Base-by-base conservation (phyloP, 805 yeast species). In the Candida vartiovaarae region DNA sequence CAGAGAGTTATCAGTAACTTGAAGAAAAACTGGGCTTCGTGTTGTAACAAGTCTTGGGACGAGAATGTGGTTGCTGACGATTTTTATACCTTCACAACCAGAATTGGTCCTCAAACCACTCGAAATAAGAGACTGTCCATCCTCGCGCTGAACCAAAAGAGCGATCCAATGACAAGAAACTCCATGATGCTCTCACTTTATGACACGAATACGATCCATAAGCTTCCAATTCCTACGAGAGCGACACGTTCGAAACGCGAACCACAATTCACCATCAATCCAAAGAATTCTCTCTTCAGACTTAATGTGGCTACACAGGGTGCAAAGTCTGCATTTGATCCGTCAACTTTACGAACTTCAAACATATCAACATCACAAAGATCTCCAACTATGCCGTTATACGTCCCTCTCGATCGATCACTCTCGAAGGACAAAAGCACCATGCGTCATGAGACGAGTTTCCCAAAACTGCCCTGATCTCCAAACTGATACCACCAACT, bases 401-500 rank as follows among this genome's bases (percentile, higher is more conserved):
- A 53, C 41, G 49, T 51, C 1, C 46, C 63, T 5, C 42, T 57
- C 42, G 50, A 7, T 53, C 50, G 43, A 50, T 38, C 43, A 51
- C 27, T 4, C 42, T 37, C 51, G 26, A 39, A 38, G 8, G 41
- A 51, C 9, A 45, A 49, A 34, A 57, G 53, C 30, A 44, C 52
- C 3, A 49, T 57, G 33, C 43, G 57, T 23, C 54, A 54, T n/a
- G 46, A 50, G 9, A 46, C 64, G 2, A 63, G 61, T 54, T 82
- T 50, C 57, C 86, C 80, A 33, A 60, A 45, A 72, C 48, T 56
- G 79, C 56, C 53, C 68, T 54, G 62, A 72, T 51, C 38, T 60
- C 52, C 49, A 60, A 55, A 31, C 69, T 84, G 10, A 61, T 78
- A 6, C 88, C 90, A 3, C 76, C 81, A 3, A 82, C 89, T 1